Percentiles rank a stretch among this genome's conserved stretches.
These are phyloP conservation scores for Chloromonas sp. DNA, from an alignment of 163 green algal species.

Conservation along the genomic window DNA sequence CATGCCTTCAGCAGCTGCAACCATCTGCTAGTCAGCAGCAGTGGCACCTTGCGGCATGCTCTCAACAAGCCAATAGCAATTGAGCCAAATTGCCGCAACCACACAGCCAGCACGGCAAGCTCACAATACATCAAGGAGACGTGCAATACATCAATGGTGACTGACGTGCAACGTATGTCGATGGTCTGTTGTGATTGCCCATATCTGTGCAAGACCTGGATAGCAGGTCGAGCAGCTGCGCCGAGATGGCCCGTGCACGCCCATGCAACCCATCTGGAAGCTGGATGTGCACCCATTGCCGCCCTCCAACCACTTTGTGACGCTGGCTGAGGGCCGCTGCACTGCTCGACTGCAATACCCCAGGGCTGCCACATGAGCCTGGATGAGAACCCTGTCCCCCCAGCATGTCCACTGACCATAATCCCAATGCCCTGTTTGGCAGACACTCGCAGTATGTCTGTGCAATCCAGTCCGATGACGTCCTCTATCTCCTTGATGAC, in stretches of 20 bases:
- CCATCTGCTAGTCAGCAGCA: background rate
- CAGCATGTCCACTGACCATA: constrained; percentile 42
- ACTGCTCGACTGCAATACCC: no score
- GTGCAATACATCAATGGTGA: background rate
- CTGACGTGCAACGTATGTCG: background rate
- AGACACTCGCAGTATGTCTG: constrained; percentile 46
- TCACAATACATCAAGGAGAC: no score
- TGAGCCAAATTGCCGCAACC: no score
- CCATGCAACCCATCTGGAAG: background rate
- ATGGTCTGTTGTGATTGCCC: no score
- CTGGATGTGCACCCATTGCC: background rate
- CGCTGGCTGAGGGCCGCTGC: no score
- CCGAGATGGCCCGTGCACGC: no score
- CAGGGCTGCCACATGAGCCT: background rate
- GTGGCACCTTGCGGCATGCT: no score
- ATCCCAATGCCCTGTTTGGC: constrained; percentile 81
- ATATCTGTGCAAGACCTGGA: no score
- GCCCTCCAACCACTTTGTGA: no score
- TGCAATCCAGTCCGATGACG: constrained; percentile 86
- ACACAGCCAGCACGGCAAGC: no score
- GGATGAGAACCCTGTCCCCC: background rate
- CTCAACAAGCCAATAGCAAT: no score
- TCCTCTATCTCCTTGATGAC: constrained; percentile 92
- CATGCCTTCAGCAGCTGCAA: background rate
- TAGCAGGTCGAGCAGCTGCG: no score